These are phyloP conservation scores for Haberlea rhodopensis DNA, from an alignment of 257 asterid species.

Conservation along the genomic window DNA sequence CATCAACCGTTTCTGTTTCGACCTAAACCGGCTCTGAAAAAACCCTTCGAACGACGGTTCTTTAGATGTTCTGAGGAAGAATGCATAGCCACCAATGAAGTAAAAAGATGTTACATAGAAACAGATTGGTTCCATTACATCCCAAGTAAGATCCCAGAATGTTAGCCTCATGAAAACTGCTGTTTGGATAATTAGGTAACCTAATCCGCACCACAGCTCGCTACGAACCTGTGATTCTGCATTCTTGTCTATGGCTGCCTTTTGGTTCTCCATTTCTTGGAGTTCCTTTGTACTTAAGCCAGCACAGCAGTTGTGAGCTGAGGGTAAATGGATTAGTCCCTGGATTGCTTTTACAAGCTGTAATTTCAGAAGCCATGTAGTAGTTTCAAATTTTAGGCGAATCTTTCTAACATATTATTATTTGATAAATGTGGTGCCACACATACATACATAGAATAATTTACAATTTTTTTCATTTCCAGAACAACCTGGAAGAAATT, in stretches of 20 bases:
- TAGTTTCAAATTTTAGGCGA: too few relatives aligned
- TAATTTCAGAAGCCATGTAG: not conserved
- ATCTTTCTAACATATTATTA: too few relatives aligned
- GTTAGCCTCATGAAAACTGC: constrained; percentile 87
- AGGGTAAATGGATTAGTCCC: constrained; percentile 48
- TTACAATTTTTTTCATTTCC: too few relatives aligned
- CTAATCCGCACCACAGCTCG: constrained; percentile 80
- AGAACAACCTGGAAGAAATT: too few relatives aligned
- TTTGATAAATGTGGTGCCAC: too few relatives aligned
- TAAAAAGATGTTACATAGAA: constrained; percentile 70
- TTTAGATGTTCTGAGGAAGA: constrained; percentile 65
- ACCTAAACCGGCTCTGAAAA: constrained; percentile 60
- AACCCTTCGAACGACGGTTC: constrained; percentile 88
- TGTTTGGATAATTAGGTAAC: constrained; percentile 61
- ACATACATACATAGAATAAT: too few relatives aligned
- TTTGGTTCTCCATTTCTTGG: constrained; percentile 57
- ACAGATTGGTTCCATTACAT: constrained; percentile 95
- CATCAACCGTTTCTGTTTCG: constrained; percentile 62
- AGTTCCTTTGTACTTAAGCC: constrained; percentile 48
- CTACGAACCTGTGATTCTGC: constrained; percentile 52
- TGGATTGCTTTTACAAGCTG: constrained; percentile 87
- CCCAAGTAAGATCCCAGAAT: constrained; percentile 95
- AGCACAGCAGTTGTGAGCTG: constrained; percentile 33
- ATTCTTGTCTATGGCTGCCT: constrained; percentile 56
- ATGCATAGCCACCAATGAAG: constrained; percentile 70